These are phyloP conservation scores for Eurotiales sp. DNA, from an alignment of 2,329 filamentous ascomycete species.

Conservation along the genomic window DNA sequence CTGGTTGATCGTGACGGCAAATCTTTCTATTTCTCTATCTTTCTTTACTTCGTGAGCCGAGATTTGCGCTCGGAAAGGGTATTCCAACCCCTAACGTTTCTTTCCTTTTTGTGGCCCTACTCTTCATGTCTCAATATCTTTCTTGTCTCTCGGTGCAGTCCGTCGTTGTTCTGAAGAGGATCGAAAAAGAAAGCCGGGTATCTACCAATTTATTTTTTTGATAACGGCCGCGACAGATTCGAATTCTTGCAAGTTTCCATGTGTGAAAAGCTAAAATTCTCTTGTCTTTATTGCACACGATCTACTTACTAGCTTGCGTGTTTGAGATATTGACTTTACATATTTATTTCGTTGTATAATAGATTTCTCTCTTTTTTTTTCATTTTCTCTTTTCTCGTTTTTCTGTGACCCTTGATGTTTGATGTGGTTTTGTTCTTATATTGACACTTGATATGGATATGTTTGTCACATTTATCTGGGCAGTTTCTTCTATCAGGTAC, in stretches of 20 bases:
- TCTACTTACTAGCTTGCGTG: neutral
- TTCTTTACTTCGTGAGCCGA: neutral
- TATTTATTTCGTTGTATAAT: constrained; percentile 18
- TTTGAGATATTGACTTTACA: neutral
- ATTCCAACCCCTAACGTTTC: neutral
- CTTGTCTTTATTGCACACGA: neutral
- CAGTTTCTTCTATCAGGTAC: neutral
- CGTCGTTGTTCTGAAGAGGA: neutral
- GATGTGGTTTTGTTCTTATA: no score
- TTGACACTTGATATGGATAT: neutral
- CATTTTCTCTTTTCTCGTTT: constrained; percentile 13
- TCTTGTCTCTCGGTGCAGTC: neutral
- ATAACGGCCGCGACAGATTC: constrained; percentile 5
- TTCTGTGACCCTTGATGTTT: constrained; percentile 12
- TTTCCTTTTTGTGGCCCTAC: constrained; percentile 1
- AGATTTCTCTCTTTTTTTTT: constrained; percentile 18
- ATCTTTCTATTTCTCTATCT: neutral
- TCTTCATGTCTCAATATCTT: neutral
- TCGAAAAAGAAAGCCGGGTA: neutral
- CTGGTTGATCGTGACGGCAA: neutral
- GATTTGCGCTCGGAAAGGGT: neutral
- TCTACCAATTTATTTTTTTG: neutral
- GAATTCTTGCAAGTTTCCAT: neutral
- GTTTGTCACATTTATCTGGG: neutral
- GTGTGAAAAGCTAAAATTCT: neutral